Conservation (phyloP, 1,284 basidiomycete species). For the Moniliella sp. region DNA sequence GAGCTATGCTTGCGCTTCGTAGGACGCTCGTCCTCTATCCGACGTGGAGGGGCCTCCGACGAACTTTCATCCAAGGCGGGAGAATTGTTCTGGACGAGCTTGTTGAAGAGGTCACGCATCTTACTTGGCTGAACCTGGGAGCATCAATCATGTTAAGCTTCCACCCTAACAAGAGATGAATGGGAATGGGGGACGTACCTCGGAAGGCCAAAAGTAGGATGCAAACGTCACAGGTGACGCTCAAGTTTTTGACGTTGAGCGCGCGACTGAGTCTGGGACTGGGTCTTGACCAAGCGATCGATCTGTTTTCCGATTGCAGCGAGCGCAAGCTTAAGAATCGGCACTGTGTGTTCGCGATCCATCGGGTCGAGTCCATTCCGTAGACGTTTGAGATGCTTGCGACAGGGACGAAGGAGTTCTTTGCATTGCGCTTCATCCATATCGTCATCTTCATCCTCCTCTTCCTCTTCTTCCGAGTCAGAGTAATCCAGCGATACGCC, state of each 20-base stretch:
- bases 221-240: constrained; percentile 65
- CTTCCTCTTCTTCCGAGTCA: constrained; percentile 37
- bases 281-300: constrained; percentile 56
- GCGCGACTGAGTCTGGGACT: constrained; percentile 45
- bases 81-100: too few relatives aligned
- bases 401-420: constrained; percentile 82
- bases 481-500: too few relatives aligned
- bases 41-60: too few relatives aligned
- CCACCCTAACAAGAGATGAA: background rate
- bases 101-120: constrained; percentile 1
- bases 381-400: constrained; percentile 86
- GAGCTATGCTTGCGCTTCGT: too few relatives aligned
- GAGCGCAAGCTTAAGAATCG: constrained; percentile 80
- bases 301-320: constrained; percentile 82
- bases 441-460: too few relatives aligned
- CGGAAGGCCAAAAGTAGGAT: constrained; percentile 87
- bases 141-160: background rate
- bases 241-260: constrained; percentile 65
- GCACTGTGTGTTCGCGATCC: constrained; percentile 78
- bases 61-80: too few relatives aligned
- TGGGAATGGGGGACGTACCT: constrained; percentile 34
- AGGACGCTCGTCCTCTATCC: too few relatives aligned
- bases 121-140: constrained; percentile 1
- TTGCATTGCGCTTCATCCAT: constrained; percentile 96
- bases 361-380: constrained; percentile 72